Evolutionary conservation across 78 protist genomes (phyloP).

Genomic region (Dictyostelium citrinum): DNA sequence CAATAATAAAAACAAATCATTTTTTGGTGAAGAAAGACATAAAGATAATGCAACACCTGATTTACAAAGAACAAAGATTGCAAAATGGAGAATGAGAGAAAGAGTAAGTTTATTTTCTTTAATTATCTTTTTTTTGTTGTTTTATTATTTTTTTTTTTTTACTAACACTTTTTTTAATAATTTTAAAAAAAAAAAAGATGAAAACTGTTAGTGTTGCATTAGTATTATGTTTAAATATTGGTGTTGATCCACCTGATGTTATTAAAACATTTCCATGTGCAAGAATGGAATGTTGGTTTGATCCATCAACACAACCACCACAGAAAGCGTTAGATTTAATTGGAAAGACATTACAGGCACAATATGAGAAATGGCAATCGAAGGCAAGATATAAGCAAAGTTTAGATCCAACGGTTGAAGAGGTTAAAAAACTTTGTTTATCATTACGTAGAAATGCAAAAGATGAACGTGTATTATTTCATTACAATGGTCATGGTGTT

Average conservation of each 20-base stretch:
- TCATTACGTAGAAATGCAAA: conserved; percentile 85
- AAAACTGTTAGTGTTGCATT: conserved; percentile 93
- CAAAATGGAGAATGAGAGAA: conserved; percentile 86
- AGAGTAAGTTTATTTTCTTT: conserved; percentile 45
- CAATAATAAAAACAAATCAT: conserved; percentile 13
- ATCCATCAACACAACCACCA: conserved; percentile 79
- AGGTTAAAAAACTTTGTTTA: conserved; percentile 86
- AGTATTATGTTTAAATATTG: conserved; percentile 96
- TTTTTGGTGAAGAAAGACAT: conserved; percentile 64
- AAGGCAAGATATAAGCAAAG: conserved; percentile 83
- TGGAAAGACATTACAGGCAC: conserved; percentile 86
- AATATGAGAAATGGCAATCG: conserved; percentile 94
- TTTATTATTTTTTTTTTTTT: background rate
- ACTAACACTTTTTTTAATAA: background rate
- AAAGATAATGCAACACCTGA: conserved; percentile 78
- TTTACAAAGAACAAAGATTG: conserved; percentile 53
- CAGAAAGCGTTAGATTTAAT: conserved; percentile 92
- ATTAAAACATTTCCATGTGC: conserved; percentile 92
- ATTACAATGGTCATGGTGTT: conserved; percentile 99
- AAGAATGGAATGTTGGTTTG: conserved; percentile 93
- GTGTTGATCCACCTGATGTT: conserved; percentile 98
- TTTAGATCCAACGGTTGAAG: conserved; percentile 88
- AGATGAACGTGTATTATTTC: conserved; percentile 97
- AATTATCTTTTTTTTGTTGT: background rate
- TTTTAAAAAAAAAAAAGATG: conserved; percentile 63